Evolutionary conservation across 352 stramenopile genomes (phyloP).

Genomic region (Pythium insidiosum): DNA sequence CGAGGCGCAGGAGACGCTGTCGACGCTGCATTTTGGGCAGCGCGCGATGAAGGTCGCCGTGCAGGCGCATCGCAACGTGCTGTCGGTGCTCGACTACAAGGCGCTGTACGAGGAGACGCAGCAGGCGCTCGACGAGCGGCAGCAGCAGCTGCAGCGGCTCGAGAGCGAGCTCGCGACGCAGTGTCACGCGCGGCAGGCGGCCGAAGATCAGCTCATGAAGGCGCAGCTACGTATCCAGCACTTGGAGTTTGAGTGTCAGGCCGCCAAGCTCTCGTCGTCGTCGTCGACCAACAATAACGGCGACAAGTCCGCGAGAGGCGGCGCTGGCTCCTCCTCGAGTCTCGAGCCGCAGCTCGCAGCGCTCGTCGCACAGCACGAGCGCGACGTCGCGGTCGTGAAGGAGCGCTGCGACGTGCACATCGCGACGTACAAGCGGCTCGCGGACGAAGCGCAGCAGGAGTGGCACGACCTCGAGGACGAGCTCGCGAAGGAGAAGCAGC

Average conservation of each 20-base stretch:
- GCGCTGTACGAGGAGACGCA: slow-evolving; percentile 52
- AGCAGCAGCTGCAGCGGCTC: slow-evolving; percentile 3
- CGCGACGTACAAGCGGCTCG: slow-evolving; percentile 52
- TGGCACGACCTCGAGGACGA: slow-evolving; percentile 68
- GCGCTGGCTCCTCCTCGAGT: too few relatives aligned
- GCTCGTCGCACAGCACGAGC: slow-evolving; percentile 31
- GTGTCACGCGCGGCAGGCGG: background rate
- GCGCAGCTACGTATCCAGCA: slow-evolving; percentile 48
- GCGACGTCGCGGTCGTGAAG: slow-evolving; percentile 35
- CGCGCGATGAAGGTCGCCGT: slow-evolving; percentile 61
- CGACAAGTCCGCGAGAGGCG: background rate
- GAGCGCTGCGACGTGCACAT: slow-evolving; percentile 48
- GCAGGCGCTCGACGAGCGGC: slow-evolving; percentile 31
- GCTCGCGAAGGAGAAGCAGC: slow-evolving; percentile 41
- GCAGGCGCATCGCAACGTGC: slow-evolving; percentile 45
- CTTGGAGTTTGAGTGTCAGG: slow-evolving; percentile 52
- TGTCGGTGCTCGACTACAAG: slow-evolving; percentile 64
- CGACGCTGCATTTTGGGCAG: slow-evolving; percentile 68
- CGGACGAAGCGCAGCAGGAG: slow-evolving; percentile 47
- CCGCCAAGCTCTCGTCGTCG: slow-evolving; percentile 12
- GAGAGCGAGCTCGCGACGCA: slow-evolving; percentile 6
- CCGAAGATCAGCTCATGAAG: slow-evolving; percentile 45
- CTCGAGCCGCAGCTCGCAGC: slow-evolving; percentile 21
- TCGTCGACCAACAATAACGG: background rate
- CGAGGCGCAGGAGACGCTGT: slow-evolving; percentile 48